Percentiles rank a stretch among this genome's conserved stretches.
phyloP scores from a whole-genome alignment of 2,329 filamentous ascomycete species.

The Sordariomycetes sp. region DNA sequence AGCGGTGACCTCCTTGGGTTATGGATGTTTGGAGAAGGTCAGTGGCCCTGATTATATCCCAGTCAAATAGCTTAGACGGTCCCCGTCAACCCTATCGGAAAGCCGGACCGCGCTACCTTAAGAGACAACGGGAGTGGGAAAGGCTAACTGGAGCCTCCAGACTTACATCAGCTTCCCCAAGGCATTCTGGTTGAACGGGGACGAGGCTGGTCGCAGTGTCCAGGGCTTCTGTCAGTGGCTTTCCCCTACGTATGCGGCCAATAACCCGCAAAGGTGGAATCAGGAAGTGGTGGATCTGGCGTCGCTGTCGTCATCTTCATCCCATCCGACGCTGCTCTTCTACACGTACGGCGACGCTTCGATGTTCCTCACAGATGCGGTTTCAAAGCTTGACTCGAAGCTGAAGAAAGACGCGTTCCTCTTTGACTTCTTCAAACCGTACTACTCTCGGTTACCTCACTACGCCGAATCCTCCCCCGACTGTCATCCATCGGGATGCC shows the following conservation, averaged over 20 bases:
- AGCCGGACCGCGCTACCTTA: neutral
- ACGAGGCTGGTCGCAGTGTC: conserved; percentile 25
- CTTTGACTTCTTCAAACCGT: conserved; percentile 59
- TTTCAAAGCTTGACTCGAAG: conserved; percentile 25
- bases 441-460: conserved; percentile 61
- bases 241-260: conserved; percentile 49
- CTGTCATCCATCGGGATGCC: conserved; percentile 48
- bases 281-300: conserved; percentile 69
- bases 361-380: conserved; percentile 31
- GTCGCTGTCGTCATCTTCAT: conserved; percentile 39
- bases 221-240: conserved; percentile 68
- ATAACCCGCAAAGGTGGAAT: conserved; percentile 53
- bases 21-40: conserved; percentile 60
- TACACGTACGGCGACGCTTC: conserved; percentile 59
- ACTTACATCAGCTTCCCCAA: conserved; percentile 56
- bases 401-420: conserved; percentile 40
- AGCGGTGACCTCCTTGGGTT: conserved; percentile 52
- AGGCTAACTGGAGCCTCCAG: conserved; percentile 11
- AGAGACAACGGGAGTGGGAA: neutral
- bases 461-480: conserved; percentile 38
- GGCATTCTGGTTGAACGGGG: conserved; percentile 54
- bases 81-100: neutral
- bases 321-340: conserved; percentile 77
- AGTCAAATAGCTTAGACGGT: too few species aligned
- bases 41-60: conserved; percentile 3